Evolutionary conservation across 2,329 filamentous ascomycete species (phyloP), one percentile per base, ranked within the genome.

Genomic region (Aspergillus pseudoviridinutans): DNA sequence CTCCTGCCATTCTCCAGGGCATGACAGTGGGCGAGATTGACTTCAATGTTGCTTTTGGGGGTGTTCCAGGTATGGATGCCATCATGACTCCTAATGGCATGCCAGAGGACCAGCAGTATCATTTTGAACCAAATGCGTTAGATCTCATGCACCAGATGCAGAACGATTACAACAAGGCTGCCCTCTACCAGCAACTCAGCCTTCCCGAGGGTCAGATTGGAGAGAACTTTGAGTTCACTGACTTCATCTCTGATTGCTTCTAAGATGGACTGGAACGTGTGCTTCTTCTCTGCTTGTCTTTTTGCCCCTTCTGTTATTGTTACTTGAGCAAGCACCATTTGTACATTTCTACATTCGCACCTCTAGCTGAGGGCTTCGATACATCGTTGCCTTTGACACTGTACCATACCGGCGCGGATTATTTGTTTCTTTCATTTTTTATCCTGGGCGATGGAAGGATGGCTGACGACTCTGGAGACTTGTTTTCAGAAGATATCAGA

Each of bases 161-260:
- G 27, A 53, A 55, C 28, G 61, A 63, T 25, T 55, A 61, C 47
- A 28, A 42, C 32, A 47, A 53, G 22, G 46, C 22, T 46, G 25
- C 28, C 5, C 35, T 60, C 17, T 61, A 52, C 42, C 51, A 54
- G 9, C 54, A 61, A 28, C 47, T 59, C 17, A 49, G 51, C 28
- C 24, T 57, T 38, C 20, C 53, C 9, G 60, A 58, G 14, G 44
- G 49, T 49, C 50, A 44, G 49, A n/a, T 55, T 14, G 55, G 56
- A 25, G 63, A 65, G 10, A 44, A 58, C 8, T 60, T 66, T 49
- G 59, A 64, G 29, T 62, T 66, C 46, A 59, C 60, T 4, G 63
- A 65, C 17, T 65, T 60, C 28, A 50, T 62, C n/a, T 52, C 58
- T 22, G 58, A 63, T 41, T 62, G 52, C 35, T 66, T 59, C 44